Evolutionary conservation across 2,329 filamentous ascomycete genomes (phyloP).

Genomic region (Fusarium pseudograminearum): DNA sequence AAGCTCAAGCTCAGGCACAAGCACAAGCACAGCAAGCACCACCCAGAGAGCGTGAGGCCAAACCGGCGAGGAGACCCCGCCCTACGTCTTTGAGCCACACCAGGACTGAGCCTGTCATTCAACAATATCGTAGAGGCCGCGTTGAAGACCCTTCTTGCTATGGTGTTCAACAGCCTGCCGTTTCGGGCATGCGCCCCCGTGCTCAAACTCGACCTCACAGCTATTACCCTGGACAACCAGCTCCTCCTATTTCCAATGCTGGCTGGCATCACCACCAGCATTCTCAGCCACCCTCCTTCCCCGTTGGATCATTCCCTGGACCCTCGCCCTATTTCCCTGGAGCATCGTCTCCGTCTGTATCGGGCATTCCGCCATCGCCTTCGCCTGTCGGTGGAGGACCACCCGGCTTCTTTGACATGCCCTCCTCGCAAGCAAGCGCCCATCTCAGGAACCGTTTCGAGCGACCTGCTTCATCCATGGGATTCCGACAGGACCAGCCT

Average conservation of each 20-base stretch:
- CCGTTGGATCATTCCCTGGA: constrained; percentile 51
- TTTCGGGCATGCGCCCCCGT: constrained; percentile 50
- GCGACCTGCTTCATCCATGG: constrained; percentile 57
- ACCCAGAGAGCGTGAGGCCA: constrained; percentile 43
- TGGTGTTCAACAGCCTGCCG: constrained; percentile 52
- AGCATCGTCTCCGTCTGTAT: constrained; percentile 44
- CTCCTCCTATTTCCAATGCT: constrained; percentile 44
- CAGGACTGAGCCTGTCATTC: constrained; percentile 51
- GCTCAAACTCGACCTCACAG: constrained; percentile 53
- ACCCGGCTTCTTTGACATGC: constrained; percentile 51
- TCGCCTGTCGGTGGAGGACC: constrained; percentile 47
- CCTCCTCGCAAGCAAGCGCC: constrained; percentile 44
- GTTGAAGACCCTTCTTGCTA: constrained; percentile 54
- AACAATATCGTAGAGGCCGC: constrained; percentile 50
- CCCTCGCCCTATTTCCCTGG: constrained; percentile 46
- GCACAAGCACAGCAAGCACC: not conserved
- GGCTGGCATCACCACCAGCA: constrained; percentile 47
- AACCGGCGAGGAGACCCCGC: constrained; percentile 46
- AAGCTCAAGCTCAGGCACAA: not conserved
- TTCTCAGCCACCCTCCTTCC: constrained; percentile 37
- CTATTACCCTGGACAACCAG: constrained; percentile 53
- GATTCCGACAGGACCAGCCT: constrained; percentile 49
- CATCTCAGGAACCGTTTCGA: constrained; percentile 54
- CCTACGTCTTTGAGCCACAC: constrained; percentile 51
- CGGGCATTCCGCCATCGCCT: constrained; percentile 48